These are phyloP conservation scores for Antarctomyces pellizariae DNA, from an alignment of 495 filamentous ascomycete species.

Conservation along the genomic window DNA sequence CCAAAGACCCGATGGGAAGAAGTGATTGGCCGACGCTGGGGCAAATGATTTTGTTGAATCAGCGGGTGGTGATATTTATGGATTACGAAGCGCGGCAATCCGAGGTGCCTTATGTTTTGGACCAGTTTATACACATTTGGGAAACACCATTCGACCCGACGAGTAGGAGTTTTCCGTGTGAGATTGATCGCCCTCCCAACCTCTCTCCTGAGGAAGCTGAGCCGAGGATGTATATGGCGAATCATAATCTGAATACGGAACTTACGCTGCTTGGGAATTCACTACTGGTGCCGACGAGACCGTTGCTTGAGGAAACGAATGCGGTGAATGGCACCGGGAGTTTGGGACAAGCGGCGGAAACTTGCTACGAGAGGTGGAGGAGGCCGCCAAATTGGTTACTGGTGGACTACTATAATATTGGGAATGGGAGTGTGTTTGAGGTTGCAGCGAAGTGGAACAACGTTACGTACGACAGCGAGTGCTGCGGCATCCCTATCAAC, in stretches of 20 bases:
- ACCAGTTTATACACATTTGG: constrained; percentile 55
- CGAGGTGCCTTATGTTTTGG: constrained; percentile 48
- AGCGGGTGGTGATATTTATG: constrained; percentile 28
- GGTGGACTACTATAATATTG: constrained; percentile 75
- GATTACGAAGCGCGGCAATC: constrained; percentile 78
- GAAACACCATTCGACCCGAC: constrained; percentile 55
- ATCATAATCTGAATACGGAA: constrained; percentile 77
- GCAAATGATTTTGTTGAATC: constrained; percentile 45
- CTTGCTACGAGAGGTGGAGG: constrained; percentile 45
- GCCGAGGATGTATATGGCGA: constrained; percentile 58
- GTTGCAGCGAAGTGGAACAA: constrained; percentile 72
- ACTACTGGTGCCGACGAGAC: constrained; percentile 53
- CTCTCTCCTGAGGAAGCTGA: constrained; percentile 17
- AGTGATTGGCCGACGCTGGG: constrained; percentile 71
- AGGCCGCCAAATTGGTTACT: constrained; percentile 71
- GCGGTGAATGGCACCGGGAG: constrained; percentile 36
- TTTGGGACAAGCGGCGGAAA: constrained; percentile 38
- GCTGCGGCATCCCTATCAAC: constrained; percentile 59
- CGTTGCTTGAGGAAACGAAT: constrained; percentile 49
- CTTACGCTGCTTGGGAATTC: constrained; percentile 24
- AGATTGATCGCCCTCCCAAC: constrained; percentile 42
- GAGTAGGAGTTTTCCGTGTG: constrained; percentile 40
- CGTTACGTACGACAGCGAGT: constrained; percentile 51
- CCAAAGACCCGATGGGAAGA: constrained; percentile 38
- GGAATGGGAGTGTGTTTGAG: constrained; percentile 73